Evolutionary conservation across 345 rosid species (phyloP).

Genomic region (Lepidium aucheri): DNA sequence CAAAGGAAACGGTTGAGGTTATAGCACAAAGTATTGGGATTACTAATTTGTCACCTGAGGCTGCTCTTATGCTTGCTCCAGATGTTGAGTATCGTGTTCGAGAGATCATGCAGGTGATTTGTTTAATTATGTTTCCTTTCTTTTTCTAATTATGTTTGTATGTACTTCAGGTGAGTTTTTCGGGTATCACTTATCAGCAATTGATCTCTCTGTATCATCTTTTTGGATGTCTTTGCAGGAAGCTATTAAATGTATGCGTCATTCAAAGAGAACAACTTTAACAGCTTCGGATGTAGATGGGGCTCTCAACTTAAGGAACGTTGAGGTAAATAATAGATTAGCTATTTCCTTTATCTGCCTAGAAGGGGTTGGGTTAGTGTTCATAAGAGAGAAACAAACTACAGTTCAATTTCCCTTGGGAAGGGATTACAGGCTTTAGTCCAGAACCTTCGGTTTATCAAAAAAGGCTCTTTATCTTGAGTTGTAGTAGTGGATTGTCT

Average conservation of each 20-base stretch:
- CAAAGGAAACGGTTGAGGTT: slow-evolving; percentile 85
- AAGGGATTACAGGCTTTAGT: neutral
- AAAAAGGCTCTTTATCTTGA: neutral
- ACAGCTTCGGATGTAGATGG: slow-evolving; percentile 76
- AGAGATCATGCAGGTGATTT: slow-evolving; percentile 78
- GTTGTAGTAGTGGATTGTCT: neutral
- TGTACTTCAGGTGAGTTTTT: slow-evolving; percentile 8
- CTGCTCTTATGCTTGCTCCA: slow-evolving; percentile 79
- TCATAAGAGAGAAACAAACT: neutral
- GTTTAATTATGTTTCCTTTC: too few species aligned
- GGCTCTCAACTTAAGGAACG: slow-evolving; percentile 71
- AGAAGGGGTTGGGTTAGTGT: neutral
- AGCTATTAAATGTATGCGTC: slow-evolving; percentile 94
- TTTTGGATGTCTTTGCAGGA: slow-evolving; percentile 40
- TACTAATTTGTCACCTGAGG: slow-evolving; percentile 58
- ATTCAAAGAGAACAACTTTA: slow-evolving; percentile 70
- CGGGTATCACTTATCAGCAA: neutral
- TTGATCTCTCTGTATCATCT: neutral
- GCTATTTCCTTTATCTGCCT: neutral
- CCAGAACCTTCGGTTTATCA: neutral
- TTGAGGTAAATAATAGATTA: slow-evolving; percentile 49
- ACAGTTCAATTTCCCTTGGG: neutral
- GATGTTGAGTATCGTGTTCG: slow-evolving; percentile 93
- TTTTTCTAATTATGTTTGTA: neutral
- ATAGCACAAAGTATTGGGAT: slow-evolving; percentile 84